phyloP scores from a whole-genome alignment of 306 rosid genomes.

The Cicer chorassanicum region DNA sequence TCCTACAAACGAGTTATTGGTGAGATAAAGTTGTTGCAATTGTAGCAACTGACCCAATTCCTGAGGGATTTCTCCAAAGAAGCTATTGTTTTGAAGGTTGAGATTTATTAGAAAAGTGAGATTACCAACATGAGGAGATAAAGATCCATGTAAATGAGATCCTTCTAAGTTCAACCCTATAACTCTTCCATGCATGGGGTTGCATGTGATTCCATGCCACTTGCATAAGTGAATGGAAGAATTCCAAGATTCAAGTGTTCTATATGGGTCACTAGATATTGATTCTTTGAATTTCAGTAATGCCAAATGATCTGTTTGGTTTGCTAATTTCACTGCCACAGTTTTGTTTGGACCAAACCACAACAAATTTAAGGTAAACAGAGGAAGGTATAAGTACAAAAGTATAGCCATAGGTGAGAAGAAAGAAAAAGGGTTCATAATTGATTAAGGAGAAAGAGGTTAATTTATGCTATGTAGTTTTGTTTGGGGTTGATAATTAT shows the following conservation, averaged over 20 bases:
- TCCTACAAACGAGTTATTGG: background rate
- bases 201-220: conserved; percentile 53
- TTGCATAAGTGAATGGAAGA: conserved; percentile 44
- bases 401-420: too few species aligned
- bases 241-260: conserved; percentile 45
- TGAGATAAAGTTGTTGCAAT: background rate
- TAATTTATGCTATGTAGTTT: too few species aligned
- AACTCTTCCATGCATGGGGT: conserved; percentile 40
- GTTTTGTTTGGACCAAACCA: too few species aligned
- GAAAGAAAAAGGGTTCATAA: too few species aligned
- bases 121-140: conserved; percentile 42
- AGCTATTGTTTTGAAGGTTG: background rate
- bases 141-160: conserved; percentile 31
- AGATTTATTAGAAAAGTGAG: background rate
- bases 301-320: conserved; percentile 16
- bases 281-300: conserved; percentile 47
- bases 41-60: background rate
- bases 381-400: too few species aligned
- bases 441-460: too few species aligned
- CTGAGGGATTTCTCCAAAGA: background rate
- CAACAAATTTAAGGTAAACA: too few species aligned
- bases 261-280: conserved; percentile 31
- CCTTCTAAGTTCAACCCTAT: conserved; percentile 24
- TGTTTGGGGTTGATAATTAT: too few species aligned
- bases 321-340: background rate